phyloP scores from a whole-genome alignment of 441 rosid genomes.

The Jatropha podagrica region DNA sequence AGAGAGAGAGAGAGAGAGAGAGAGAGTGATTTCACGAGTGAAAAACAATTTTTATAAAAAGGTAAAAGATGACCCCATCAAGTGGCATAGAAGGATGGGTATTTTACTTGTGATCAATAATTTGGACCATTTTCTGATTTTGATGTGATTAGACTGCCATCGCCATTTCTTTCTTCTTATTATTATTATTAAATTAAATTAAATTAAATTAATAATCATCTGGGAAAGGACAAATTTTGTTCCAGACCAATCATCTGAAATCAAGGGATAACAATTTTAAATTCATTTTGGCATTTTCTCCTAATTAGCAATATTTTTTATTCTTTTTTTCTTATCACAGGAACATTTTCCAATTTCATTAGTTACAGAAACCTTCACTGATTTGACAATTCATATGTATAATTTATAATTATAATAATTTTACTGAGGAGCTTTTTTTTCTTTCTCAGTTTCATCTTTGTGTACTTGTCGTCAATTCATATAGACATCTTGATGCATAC shows the following conservation, averaged over 20 bases:
- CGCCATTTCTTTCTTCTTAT: conserved; percentile 35
- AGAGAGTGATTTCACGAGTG: neutral
- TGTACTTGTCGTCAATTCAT: too few relatives aligned
- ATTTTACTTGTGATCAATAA: conserved; percentile 26
- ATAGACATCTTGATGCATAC: too few relatives aligned
- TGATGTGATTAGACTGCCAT: conserved; percentile 55
- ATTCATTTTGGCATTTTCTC: neutral
- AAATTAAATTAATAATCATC: neutral
- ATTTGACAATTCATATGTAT: neutral
- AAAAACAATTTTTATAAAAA: neutral
- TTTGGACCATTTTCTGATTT: conserved; percentile 46
- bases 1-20: neutral
- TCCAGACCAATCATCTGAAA: neutral
- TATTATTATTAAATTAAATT: neutral
- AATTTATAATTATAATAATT: neutral
- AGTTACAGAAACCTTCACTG: neutral
- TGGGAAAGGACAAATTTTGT: conserved; percentile 30
- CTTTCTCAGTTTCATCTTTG: too few relatives aligned
- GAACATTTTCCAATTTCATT: neutral
- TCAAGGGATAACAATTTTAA: neutral
- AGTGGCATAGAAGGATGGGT: neutral
- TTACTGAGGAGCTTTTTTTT: too few relatives aligned
- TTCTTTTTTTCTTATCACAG: neutral
- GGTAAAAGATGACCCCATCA: neutral
- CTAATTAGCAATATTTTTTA: neutral